These are phyloP conservation scores for Aureobasidium musti DNA, from an alignment of 2,329 filamentous ascomycete species.

Conservation along the genomic window DNA sequence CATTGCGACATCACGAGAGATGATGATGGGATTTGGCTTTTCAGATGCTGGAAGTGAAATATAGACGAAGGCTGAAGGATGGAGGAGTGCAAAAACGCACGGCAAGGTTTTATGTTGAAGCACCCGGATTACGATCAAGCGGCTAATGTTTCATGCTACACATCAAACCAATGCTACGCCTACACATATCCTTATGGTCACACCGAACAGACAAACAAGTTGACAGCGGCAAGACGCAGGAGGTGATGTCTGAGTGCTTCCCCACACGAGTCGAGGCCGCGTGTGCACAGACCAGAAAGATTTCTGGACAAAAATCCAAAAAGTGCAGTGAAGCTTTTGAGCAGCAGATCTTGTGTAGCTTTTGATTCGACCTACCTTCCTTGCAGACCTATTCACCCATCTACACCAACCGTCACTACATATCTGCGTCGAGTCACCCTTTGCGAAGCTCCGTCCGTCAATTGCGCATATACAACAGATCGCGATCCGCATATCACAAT, in stretches of 20 bases:
- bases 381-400: not conserved
- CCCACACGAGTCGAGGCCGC: conserved; percentile 4
- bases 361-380: conserved; percentile 14
- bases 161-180: too few species aligned
- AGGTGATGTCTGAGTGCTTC: conserved; percentile 8
- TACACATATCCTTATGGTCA: too few species aligned
- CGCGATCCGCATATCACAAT: conserved; percentile 18
- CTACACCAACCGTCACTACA: not conserved
- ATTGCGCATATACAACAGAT: not conserved
- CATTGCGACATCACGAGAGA: not conserved
- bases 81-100: too few species aligned
- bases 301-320: conserved; percentile 16
- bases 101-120: too few species aligned
- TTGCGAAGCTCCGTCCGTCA: not conserved
- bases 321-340: conserved; percentile 19
- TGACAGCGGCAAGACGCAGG: not conserved
- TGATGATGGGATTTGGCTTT: not conserved
- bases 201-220: not conserved
- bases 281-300: not conserved
- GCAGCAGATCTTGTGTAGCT: conserved; percentile 10
- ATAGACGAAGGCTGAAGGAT: too few species aligned
- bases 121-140: too few species aligned
- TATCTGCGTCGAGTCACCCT: conserved; percentile 2
- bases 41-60: too few species aligned
- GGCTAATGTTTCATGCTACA: too few species aligned